Conservation (phyloP, 2,329 filamentous ascomycete species). For the Cadophora sp. region DNA sequence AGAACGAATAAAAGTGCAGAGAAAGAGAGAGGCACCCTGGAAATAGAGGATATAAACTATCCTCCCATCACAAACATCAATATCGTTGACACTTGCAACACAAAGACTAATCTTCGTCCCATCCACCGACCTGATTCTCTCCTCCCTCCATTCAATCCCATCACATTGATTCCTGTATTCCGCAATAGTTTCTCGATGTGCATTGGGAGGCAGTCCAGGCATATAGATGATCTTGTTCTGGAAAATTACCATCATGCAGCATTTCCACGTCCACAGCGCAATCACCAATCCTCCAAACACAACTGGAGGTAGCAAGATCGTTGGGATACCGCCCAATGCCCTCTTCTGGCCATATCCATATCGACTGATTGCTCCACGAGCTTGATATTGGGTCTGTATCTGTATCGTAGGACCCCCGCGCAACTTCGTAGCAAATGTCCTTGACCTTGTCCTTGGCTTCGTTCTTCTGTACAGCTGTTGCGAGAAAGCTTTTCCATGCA, state of each 20-base stretch:
- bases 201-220: conserved; percentile 75
- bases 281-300: conserved; percentile 71
- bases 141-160: conserved; percentile 72
- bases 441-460: background rate
- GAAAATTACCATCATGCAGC: conserved; percentile 76
- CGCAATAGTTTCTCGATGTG: conserved; percentile 69
- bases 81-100: conserved; percentile 47
- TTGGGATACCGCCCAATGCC: conserved; percentile 32
- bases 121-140: conserved; percentile 65
- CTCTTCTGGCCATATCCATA: conserved; percentile 26
- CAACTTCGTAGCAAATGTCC: background rate
- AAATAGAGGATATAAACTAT: conserved; percentile 63
- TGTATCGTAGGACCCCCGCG: background rate
- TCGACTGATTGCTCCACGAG: background rate
- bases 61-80: conserved; percentile 5
- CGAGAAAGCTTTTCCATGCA: conserved; percentile 16
- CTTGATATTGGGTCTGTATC: background rate
- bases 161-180: conserved; percentile 67
- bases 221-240: conserved; percentile 87
- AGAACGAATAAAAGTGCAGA: conserved; percentile 26
- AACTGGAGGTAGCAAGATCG: conserved; percentile 55
- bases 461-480: conserved; percentile 2
- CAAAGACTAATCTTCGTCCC: conserved; percentile 69
- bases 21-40: conserved; percentile 53
- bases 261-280: conserved; percentile 70